Base-by-base conservation (phyloP, 2,329 filamentous ascomycete species). In the Penicillium sp. region DNA sequence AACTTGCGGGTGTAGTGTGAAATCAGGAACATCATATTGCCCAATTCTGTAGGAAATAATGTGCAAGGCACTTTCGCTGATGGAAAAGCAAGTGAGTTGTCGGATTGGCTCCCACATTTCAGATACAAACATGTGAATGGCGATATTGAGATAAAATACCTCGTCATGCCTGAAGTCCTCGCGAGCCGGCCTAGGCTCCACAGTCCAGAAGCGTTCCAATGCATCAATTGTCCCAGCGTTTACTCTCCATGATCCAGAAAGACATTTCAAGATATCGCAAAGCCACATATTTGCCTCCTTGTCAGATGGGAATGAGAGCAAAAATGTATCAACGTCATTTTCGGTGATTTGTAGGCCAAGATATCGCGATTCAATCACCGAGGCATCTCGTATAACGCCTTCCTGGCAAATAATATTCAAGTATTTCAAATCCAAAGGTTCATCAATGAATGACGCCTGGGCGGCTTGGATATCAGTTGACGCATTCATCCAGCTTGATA, bases 301-400 rank as follows among this genome's bases (percentile, higher is more conserved):
- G 2, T 16, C 30, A 11, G 42, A 47, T 47, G 42, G n/a, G 32
- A 46, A 55, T 10, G 53, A 56, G 19, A 53, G 53, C 27, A 56
- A 29, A 30, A 56, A 56, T 26, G 29, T 35, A 32, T 56, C 48
- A 14, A 56, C 41, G 14, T 56, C 44, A 36, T 43, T 38, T 32
- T 34, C 53, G 7, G 39, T 44, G 23, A 56, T 35, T 38, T 48
- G 36, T n/a, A 56, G 39, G 10, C 41, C 43, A 13, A 53, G 36
- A 53, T 43, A 56, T 7, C 44, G 30, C 18, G 53, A 48, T n/a
- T 56, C 48, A 27, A 56, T 35, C 14, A 44, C 23, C n/a, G 42
- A 43, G 9, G 42, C 43, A 52, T 56, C 48, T 36, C 53, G 53
- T 18, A 56, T 47, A 14, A 34, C 43, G 19, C 53, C 53, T 30